Evolutionary conservation across 139 green algal genomes (phyloP), one percentile per base, ranked within the genome.

Genomic region (Coelastrella sp.): DNA sequence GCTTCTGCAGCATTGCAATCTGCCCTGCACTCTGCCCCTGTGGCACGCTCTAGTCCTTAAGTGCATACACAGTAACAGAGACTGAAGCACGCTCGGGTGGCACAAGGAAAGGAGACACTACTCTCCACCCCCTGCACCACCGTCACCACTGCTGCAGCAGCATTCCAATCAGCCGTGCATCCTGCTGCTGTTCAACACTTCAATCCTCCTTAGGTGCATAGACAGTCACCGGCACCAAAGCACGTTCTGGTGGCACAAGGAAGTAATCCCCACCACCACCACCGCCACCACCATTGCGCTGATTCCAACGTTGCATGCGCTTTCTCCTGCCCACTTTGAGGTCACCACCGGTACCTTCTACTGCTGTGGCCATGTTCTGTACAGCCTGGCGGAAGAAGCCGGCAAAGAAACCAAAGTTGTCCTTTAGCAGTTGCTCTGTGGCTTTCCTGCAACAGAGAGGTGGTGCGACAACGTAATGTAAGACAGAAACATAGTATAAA

Each of bases 161-260:
- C 32, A 47, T 47, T 47, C 1, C 32, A 47, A 47, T 47, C 32
- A 47, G 32, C 32, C 32, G 32, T 47, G 32, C 32, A 47, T 47
- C 32, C 32, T 47, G 32, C 32, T 47, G 32, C 0, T 47, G 32
- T 47, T 71, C 10, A 71, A 71, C 10, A 71, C 61, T 71, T 90
- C 73, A 90, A 19, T 83, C 73, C 8, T 90, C n/a, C 57, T 75
- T 68, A 19, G 57, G 73, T 47, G 80, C 80, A 73, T 84, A 90
- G 13, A 90, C 77, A 64, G 80, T 91, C 47, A 94, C 80, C 17
- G 92, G 93, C 78, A 95, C 93, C 83, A 95, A 88, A 19, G 93
- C 93, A 0, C 93, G 78, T 89, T 95, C 93, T 22, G 87, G 90
- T 19, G 93, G 93, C 58, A 95, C 91, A 87, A 92, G 76, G n/a